These are phyloP conservation scores for Wickerhamomyces sp. DNA, from an alignment of 1,139 yeast genomes.

Conservation along the genomic window DNA sequence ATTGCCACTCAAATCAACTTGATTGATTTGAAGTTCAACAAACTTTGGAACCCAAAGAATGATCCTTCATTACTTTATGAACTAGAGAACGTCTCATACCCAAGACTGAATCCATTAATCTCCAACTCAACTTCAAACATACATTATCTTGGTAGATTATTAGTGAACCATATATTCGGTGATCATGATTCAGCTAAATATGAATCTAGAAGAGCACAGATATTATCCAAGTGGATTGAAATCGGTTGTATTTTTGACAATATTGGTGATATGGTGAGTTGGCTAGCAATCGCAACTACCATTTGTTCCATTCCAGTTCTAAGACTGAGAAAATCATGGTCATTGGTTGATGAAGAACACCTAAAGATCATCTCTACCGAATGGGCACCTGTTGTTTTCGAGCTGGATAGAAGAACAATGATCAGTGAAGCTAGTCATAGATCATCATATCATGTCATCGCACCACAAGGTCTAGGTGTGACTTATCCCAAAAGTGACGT, in stretches of 20 bases:
- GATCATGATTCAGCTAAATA: conserved; percentile 21
- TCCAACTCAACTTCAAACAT: conserved; percentile 65
- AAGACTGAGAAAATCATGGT: conserved; percentile 74
- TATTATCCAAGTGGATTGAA: conserved; percentile 81
- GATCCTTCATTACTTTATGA: conserved; percentile 56
- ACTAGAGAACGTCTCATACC: conserved; percentile 31
- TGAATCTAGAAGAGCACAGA: conserved; percentile 49
- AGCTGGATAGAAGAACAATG: conserved; percentile 72
- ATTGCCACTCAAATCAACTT: conserved; percentile 53
- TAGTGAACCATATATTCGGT: conserved; percentile 65
- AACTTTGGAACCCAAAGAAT: conserved; percentile 68
- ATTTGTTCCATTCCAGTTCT: conserved; percentile 80
- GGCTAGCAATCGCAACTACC: conserved; percentile 87
- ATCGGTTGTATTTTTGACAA: conserved; percentile 75
- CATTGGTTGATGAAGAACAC: conserved; percentile 56
- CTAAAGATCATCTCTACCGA: conserved; percentile 66
- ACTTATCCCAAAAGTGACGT: conserved; percentile 73
- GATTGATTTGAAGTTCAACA: conserved; percentile 53
- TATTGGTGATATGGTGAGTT: conserved; percentile 89
- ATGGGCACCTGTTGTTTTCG: conserved; percentile 94
- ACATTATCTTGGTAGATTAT: conserved; percentile 71
- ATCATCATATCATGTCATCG: conserved; percentile 61
- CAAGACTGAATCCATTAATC: conserved; percentile 53
- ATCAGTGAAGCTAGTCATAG: conserved; percentile 44
- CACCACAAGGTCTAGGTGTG: conserved; percentile 85